Percentiles rank a stretch among this genome's conserved stretches.
phyloP scores from a whole-genome alignment of 2,329 filamentous ascomycete species.

The Pyrenochaeta sp. region DNA sequence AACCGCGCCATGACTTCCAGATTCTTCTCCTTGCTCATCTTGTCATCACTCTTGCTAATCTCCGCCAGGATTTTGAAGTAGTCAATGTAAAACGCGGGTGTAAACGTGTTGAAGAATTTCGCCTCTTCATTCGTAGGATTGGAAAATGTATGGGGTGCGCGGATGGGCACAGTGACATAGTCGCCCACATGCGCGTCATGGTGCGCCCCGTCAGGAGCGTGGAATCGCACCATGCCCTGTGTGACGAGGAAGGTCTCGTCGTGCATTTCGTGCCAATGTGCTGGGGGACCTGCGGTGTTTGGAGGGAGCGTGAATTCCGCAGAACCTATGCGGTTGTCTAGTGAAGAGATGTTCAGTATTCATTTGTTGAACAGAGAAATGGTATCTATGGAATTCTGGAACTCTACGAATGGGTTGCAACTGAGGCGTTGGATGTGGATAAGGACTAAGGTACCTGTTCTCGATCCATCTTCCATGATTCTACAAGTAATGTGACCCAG shows the following conservation, averaged over 20 bases:
- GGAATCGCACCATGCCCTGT: constrained; percentile 61
- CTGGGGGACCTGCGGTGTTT: constrained; percentile 57
- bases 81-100: constrained; percentile 65
- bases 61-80: constrained; percentile 64
- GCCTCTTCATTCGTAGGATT: constrained; percentile 64
- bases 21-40: constrained; percentile 59
- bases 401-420: too few species aligned
- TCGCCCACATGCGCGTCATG: constrained; percentile 62
- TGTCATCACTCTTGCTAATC: constrained; percentile 55
- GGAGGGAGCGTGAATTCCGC: constrained; percentile 61
- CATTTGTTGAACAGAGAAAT: not conserved
- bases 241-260: constrained; percentile 67
- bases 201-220: constrained; percentile 54
- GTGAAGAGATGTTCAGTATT: not conserved
- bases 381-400: not conserved
- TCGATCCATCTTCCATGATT: constrained; percentile 61
- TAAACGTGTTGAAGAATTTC: constrained; percentile 66
- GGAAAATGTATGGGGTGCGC: constrained; percentile 64
- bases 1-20: constrained; percentile 60
- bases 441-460: constrained; percentile 53
- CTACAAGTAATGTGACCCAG: constrained; percentile 60
- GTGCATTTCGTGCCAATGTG: constrained; percentile 65
- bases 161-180: constrained; percentile 64
- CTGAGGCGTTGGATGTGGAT: not conserved
- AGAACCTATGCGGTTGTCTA: constrained; percentile 59